These are phyloP conservation scores for Verticillium nubilum DNA, from an alignment of 2,329 filamentous ascomycete species.

Conservation along the genomic window DNA sequence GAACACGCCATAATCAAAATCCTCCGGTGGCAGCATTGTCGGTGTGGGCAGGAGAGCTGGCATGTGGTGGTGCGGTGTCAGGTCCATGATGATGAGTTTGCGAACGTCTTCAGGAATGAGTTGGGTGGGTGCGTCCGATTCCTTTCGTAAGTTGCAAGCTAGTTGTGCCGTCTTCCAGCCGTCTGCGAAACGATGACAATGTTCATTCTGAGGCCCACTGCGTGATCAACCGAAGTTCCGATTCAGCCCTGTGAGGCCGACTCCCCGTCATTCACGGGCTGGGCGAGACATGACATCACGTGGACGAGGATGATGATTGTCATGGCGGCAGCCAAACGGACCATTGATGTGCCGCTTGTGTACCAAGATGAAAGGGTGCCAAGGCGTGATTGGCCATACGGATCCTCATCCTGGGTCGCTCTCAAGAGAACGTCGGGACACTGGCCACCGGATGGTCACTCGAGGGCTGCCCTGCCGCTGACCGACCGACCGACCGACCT, in stretches of 20 bases:
- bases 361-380: neutral
- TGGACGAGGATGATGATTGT: conserved; percentile 1
- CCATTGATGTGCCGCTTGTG: conserved; percentile 1
- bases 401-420: neutral
- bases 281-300: neutral
- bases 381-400: neutral
- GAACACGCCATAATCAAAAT: conserved; percentile 34
- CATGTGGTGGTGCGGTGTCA: neutral
- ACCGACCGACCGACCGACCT: no score
- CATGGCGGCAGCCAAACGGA: conserved; percentile 1
- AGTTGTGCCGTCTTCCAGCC: neutral
- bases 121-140: neutral
- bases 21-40: conserved; percentile 15
- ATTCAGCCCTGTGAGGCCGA: neutral
- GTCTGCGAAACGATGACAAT: neutral
- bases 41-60: conserved; percentile 19
- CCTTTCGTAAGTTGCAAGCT: neutral
- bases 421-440: neutral
- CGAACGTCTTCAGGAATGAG: neutral
- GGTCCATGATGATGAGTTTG: neutral
- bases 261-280: neutral
- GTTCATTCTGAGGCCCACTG: neutral
- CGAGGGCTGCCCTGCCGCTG: neutral
- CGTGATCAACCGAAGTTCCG: neutral
- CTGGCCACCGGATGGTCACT: neutral